Conservation (phyloP, 805 yeast genomes). For the Wickerhamiella bombiphila region DNA sequence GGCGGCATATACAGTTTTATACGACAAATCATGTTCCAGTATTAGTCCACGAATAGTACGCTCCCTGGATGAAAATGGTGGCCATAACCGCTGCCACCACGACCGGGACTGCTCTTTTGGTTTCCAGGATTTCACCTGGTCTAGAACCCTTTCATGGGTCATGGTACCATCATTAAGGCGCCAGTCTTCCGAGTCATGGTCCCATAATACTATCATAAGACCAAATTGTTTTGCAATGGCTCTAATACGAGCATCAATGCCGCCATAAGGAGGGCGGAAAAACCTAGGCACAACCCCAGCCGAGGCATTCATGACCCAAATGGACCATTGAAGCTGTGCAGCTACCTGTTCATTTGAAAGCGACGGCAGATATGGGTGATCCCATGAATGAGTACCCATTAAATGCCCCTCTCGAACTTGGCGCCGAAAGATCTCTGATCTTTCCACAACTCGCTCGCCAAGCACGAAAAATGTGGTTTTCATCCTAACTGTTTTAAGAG, state of each 20-base stretch:
- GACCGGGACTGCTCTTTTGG: constrained; percentile 4
- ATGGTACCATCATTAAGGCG: constrained; percentile 40
- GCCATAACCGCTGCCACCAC: not conserved
- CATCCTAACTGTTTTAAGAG: constrained; percentile 26
- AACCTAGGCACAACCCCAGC: constrained; percentile 75
- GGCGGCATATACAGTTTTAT: constrained; percentile 52
- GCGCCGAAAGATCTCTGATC: constrained; percentile 55
- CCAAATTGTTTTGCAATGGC: constrained; percentile 71
- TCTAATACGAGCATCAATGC: constrained; percentile 75
- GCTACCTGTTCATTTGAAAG: constrained; percentile 65
- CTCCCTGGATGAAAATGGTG: not conserved
- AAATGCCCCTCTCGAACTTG: constrained; percentile 55
- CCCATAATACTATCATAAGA: constrained; percentile 81
- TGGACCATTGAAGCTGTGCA: constrained; percentile 87
- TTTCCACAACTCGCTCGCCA: constrained; percentile 64
- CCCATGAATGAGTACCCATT: constrained; percentile 85
- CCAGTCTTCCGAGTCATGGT: constrained; percentile 87
- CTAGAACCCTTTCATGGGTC: constrained; percentile 37
- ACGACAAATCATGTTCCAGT: constrained; percentile 71
- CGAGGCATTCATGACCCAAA: constrained; percentile 97
- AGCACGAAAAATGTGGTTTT: constrained; percentile 72
- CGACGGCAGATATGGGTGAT: constrained; percentile 70
- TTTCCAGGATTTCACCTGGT: constrained; percentile 44
- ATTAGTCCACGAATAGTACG: constrained; percentile 39
- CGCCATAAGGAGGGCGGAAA: constrained; percentile 96